Base-by-base conservation (phyloP, 148 eudicot species). In the Linanthus parryae region DNA sequence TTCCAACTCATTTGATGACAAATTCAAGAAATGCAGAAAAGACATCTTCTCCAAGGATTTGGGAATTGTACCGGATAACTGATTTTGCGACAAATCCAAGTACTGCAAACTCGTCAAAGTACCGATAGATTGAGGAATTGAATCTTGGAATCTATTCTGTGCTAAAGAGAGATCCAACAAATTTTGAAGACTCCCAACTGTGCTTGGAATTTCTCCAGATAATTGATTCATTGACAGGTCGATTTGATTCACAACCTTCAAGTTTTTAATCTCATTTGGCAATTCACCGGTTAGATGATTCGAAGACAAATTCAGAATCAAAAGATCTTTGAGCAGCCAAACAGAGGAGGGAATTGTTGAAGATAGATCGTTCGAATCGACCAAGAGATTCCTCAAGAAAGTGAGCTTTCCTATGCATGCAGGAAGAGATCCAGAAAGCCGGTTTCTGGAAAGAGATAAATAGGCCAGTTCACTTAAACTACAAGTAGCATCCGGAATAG, bases 371-470 rank as follows among this genome's bases (percentile, higher is more conserved):
- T 56, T 64, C 65, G 30, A 73, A 65, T 52, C 27, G 58, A 27
- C 77, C 77, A 29, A 54, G 10, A n/a, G 79, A 76, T 10, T 76
- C 64, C 24, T 76, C 82, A 41, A 76, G 37, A 2, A 60, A 66
- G n/a, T 5, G 3, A 70, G 55, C 19, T 59, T 67, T 13, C 54
- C 66, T 34, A 74, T 61, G 29, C 37, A 50, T 1, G 29, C 27
- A 1, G 83, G 80, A 1, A 81, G 40, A 24, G 11, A 21, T 22
- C 80, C 83, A 33, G 19, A 44, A 34, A 74, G 18, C 18, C 45
- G 29, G 35, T 72, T 67, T 28, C 49, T 33, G 16, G 74, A 68
- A 6, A 77, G 51, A 55, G 69, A 63, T 31, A 77, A 30, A 10
- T 48, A 8, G 19, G 15, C 44, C 44, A 73, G 26, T 22, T 62